A percentile compares a stretch with the other conserved stretches of the same genome.
Conservation (phyloP, 441 rosid genomes). For the Gossypium schwendimanii region DNA sequence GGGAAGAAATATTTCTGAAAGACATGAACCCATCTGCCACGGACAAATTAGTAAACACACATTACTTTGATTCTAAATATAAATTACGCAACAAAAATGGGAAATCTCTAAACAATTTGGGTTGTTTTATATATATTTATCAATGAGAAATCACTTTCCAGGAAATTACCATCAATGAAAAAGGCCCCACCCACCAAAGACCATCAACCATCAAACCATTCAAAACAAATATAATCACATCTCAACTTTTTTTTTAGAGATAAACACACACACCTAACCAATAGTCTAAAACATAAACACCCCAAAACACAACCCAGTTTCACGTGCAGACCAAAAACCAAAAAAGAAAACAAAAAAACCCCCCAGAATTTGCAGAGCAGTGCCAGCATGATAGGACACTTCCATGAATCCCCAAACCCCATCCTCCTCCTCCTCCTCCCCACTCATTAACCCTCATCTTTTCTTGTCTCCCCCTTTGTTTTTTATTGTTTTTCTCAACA, state of each 20-base stretch:
- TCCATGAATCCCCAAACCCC: slow-evolving; percentile 9
- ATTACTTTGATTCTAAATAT: not conserved
- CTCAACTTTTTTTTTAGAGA: not conserved
- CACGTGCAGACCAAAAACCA: slow-evolving; percentile 19
- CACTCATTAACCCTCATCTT: slow-evolving; percentile 6
- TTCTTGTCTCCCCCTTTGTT: slow-evolving; percentile 16
- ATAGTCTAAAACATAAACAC: not conserved
- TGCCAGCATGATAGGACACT: slow-evolving; percentile 18
- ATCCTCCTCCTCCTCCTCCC: not conserved
- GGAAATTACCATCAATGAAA: not conserved
- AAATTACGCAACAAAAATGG: not conserved
- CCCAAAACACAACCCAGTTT: not conserved
- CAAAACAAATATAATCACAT: too few relatives aligned
- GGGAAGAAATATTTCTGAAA: not conserved
- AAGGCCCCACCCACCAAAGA: slow-evolving; percentile 18
- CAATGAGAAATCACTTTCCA: not conserved
- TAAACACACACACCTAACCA: not conserved
- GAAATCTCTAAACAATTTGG: not conserved
- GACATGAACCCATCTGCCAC: not conserved
- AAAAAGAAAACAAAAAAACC: not conserved
- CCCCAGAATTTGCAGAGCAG: slow-evolving; percentile 9
- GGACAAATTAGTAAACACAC: not conserved
- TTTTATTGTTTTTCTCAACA: not conserved
- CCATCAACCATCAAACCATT: not conserved
- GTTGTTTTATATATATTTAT: not conserved